Conservation (phyloP, 805 yeast species). For the Yarrowia divulgata region DNA sequence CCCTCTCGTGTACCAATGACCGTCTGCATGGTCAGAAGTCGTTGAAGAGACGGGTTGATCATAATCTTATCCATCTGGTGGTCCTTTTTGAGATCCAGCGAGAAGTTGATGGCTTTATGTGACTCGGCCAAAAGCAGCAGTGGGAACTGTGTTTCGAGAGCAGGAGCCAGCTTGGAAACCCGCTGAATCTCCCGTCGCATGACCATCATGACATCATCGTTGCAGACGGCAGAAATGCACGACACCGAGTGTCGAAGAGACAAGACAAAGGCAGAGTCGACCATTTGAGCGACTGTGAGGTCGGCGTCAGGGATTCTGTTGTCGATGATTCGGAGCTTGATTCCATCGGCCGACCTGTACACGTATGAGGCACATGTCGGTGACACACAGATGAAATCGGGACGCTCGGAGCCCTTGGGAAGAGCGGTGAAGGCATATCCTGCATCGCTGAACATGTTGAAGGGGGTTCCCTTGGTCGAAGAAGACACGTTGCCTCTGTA, state of each 20-base stretch:
- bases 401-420: conserved; percentile 18
- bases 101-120: conserved; percentile 77
- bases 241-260: conserved; percentile 73
- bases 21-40: conserved; percentile 72
- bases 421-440: conserved; percentile 44
- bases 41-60: conserved; percentile 79
- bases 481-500: conserved; percentile 41
- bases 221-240: conserved; percentile 68
- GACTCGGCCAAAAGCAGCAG: conserved; percentile 64
- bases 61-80: conserved; percentile 73
- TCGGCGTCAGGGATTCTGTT: conserved; percentile 40
- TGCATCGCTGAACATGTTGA: conserved; percentile 43
- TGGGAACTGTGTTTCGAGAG: conserved; percentile 50
- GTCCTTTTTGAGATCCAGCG: conserved; percentile 72
- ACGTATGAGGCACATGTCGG: conserved; percentile 49
- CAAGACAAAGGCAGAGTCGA: conserved; percentile 58
- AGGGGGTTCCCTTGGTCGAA: conserved; percentile 43
- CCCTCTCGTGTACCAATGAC: conserved; percentile 62
- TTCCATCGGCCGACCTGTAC: conserved; percentile 39
- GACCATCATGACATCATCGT: conserved; percentile 73
- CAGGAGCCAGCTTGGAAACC: conserved; percentile 44
- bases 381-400: conserved; percentile 47
- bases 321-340: conserved; percentile 41
- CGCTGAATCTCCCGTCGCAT: conserved; percentile 58
- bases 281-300: conserved; percentile 30